Conservation (phyloP, 2,329 filamentous ascomycete genomes). For the Cladophialophora exuberans region DNA sequence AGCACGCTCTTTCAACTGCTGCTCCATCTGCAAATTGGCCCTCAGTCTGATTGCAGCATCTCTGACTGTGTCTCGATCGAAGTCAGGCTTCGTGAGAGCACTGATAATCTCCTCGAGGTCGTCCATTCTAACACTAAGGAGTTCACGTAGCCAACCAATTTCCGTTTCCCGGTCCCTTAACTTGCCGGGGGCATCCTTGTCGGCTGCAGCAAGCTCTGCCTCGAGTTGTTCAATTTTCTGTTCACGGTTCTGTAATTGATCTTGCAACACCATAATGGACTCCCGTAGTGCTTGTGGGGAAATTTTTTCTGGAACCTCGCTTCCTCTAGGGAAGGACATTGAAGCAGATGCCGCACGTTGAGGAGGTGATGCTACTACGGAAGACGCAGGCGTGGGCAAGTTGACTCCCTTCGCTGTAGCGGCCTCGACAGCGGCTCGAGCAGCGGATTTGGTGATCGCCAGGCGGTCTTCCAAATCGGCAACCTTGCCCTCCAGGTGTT, state of each 20-base stretch:
- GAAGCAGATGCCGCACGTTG: slow-evolving; percentile 52
- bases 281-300: slow-evolving; percentile 93
- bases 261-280: slow-evolving; percentile 93
- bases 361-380: slow-evolving; percentile 41
- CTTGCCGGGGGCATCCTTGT: slow-evolving; percentile 78
- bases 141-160: slow-evolving; percentile 90
- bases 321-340: slow-evolving; percentile 46
- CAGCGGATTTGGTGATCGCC: slow-evolving; percentile 85
- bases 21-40: slow-evolving; percentile 96
- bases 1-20: slow-evolving; percentile 88
- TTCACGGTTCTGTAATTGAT: slow-evolving; percentile 94
- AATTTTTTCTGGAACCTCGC: slow-evolving; percentile 76
- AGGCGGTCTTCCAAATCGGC: slow-evolving; percentile 86
- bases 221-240: slow-evolving; percentile 86
- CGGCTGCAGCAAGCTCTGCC: slow-evolving; percentile 66
- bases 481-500: slow-evolving; percentile 84
- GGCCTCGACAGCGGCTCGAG: slow-evolving; percentile 77
- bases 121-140: slow-evolving; percentile 85
- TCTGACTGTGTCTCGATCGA: slow-evolving; percentile 77
- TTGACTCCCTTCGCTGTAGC: slow-evolving; percentile 58
- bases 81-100: slow-evolving; percentile 72
- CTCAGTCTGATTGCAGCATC: slow-evolving; percentile 92
- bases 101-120: slow-evolving; percentile 91
- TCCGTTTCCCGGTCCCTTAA: slow-evolving; percentile 92
- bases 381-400: slow-evolving; percentile 35